Evolutionary conservation across 495 filamentous ascomycete species (phyloP).

Genomic region (Thermochaetoides thermophila): DNA sequence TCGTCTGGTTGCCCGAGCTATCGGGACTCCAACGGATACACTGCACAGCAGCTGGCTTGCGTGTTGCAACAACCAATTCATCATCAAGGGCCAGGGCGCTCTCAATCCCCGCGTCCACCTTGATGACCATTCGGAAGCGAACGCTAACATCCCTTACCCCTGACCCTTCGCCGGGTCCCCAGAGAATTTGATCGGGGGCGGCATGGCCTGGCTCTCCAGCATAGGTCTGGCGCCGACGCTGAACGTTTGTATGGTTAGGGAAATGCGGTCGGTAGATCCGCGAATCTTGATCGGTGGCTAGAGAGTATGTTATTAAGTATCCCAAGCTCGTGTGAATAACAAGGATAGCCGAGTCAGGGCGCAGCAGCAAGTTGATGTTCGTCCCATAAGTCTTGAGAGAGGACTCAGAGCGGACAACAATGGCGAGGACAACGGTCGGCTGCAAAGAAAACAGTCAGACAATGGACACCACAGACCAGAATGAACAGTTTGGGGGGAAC

Average conservation of each 20-base stretch:
- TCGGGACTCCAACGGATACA: constrained; percentile 92
- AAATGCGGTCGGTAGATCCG: constrained; percentile 76
- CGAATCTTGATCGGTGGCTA: constrained; percentile 69
- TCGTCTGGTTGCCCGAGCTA: constrained; percentile 66
- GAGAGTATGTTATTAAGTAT: constrained; percentile 85
- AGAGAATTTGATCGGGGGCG: constrained; percentile 36
- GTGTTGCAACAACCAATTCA: constrained; percentile 84
- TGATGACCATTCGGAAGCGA: constrained; percentile 93
- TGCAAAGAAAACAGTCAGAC: constrained; percentile 27
- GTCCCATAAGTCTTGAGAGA: constrained; percentile 74
- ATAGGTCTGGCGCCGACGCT: constrained; percentile 56
- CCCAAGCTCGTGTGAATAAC: constrained; percentile 81
- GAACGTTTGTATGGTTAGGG: constrained; percentile 46
- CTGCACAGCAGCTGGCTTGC: constrained; percentile 85
- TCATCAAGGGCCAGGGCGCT: constrained; percentile 80
- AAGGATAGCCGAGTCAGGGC: constrained; percentile 81
- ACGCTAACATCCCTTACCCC: constrained; percentile 76
- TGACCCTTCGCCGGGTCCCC: constrained; percentile 57
- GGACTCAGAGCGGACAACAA: constrained; percentile 60
- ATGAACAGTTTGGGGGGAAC: too few species aligned
- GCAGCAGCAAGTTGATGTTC: constrained; percentile 70
- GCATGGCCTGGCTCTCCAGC: constrained; percentile 42
- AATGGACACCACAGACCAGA: neutral
- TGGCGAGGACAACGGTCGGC: constrained; percentile 80
- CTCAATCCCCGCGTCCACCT: constrained; percentile 89